phyloP scores from a whole-genome alignment of 2,329 filamentous ascomycete genomes.

The Claviceps pazoutovae region DNA sequence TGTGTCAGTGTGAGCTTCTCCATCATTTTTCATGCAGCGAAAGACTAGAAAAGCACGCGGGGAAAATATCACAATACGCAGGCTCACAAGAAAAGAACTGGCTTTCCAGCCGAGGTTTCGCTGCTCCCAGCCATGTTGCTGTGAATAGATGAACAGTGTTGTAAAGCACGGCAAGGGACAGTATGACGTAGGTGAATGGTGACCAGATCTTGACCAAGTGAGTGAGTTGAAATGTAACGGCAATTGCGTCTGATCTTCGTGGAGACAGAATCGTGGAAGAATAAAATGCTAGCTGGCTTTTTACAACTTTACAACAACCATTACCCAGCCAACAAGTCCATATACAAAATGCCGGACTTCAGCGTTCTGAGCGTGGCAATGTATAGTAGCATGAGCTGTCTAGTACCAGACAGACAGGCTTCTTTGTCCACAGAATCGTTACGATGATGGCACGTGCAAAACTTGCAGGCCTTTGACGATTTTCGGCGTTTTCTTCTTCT shows the following conservation, averaged over 20 bases:
- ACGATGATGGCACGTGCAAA: neutral
- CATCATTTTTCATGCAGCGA: neutral
- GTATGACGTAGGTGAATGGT: neutral
- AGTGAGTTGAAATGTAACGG: neutral
- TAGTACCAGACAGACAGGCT: no score
- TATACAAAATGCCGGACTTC: neutral
- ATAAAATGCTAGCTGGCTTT: no score
- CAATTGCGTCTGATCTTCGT: no score
- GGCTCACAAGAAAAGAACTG: slow-evolving; percentile 30
- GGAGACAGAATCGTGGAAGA: no score
- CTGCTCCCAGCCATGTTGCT: slow-evolving; percentile 18
- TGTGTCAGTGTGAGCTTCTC: neutral
- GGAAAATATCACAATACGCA: neutral
- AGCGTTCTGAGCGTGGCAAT: neutral
- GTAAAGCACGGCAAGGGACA: no score
- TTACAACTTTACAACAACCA: no score
- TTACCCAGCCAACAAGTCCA: no score
- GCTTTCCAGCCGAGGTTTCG: slow-evolving; percentile 19
- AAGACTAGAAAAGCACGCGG: neutral
- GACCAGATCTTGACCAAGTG: neutral
- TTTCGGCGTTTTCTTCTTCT: neutral
- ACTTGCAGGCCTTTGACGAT: neutral
- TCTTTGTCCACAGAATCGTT: no score
- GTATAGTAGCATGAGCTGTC: neutral
- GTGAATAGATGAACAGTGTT: neutral